Evolutionary conservation across 768 basidiomycete genomes (phyloP), one percentile per base, ranked within the genome.

Genomic region (Gelatoporia subvermispora): DNA sequence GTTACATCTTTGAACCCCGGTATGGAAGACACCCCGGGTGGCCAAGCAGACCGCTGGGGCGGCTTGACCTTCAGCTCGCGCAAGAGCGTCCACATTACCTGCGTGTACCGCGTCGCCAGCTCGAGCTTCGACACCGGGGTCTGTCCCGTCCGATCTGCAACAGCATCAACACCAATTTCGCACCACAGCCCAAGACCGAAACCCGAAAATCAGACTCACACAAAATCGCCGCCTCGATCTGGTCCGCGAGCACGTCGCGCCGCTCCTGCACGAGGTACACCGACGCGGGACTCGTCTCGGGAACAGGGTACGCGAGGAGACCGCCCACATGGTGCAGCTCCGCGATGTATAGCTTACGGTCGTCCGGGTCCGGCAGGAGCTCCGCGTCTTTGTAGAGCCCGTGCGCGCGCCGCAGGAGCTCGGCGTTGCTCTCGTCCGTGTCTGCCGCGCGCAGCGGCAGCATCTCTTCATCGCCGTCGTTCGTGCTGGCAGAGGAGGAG

Each of bases 181-280:
- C n/a, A 31, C 41, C 37, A 25, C 23, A 18, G 17, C 20, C 10
- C 10, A 8, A 20, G 11, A 18, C 39, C 9, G 11, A 18, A 8
- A 18, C 39, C 39, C 18, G 8, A 18, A 18, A 8, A 11, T 18
- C 8, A 40, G 35, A 74, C 89, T 62, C 57, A 93, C 93, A 71
- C 11, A 96, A 66, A 41, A 96, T 87, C 15, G 93, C 93, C 38
- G 79, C 75, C 55, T 94, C 88, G 36, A 98, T 83, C 67, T 93
- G 88, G 49, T 91, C 87, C 4, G 93, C 93, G 18, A 96, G 78
- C 4, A 78, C 80, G 54, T 88, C 85, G 50, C 93, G 78, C 59
- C 93, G 72, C 45, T 79, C 80, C 63, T 85, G 83, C 34, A 77
- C 76, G 51, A 96, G 65, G 66, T 94, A 97, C 47, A 76, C 81